Evolutionary conservation across 2,329 filamentous ascomycete genomes (phyloP).

Genomic region (Venturiaceae sp.): DNA sequence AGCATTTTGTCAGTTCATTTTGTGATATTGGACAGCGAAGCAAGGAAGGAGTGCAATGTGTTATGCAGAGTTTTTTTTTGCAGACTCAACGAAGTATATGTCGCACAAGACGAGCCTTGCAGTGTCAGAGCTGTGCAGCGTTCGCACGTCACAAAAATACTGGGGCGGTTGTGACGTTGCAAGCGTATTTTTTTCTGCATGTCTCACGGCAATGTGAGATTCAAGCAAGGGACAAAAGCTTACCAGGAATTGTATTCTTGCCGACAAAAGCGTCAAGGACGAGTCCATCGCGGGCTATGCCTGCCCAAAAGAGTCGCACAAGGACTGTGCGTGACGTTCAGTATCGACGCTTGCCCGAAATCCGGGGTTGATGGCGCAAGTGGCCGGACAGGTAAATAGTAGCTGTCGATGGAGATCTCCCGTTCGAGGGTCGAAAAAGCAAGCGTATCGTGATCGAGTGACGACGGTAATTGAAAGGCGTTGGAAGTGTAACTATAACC

Average conservation of each 20-base stretch:
- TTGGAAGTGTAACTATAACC: not conserved
- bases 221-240: not conserved
- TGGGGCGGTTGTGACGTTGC: not conserved
- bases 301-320: too few species aligned
- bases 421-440: conserved; percentile 13
- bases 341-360: not conserved
- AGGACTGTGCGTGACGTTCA: not conserved
- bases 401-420: not conserved
- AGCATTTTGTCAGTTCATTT: conserved; percentile 24
- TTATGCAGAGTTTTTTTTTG: not conserved
- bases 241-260: conserved; percentile 1
- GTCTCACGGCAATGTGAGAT: not conserved
- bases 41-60: not conserved
- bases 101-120: not conserved
- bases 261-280: not conserved
- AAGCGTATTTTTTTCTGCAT: not conserved
- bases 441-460: conserved; percentile 15
- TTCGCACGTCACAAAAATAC: not conserved
- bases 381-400: not conserved
- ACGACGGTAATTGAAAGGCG: not conserved
- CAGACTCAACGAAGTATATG: not conserved
- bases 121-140: not conserved
- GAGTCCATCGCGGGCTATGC: not conserved
- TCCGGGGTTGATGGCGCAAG: not conserved
- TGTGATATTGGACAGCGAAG: not conserved